Evolutionary conservation across 495 filamentous ascomycete species (phyloP), one percentile per base, ranked within the genome.

Genomic region (Hamigera avellanea): DNA sequence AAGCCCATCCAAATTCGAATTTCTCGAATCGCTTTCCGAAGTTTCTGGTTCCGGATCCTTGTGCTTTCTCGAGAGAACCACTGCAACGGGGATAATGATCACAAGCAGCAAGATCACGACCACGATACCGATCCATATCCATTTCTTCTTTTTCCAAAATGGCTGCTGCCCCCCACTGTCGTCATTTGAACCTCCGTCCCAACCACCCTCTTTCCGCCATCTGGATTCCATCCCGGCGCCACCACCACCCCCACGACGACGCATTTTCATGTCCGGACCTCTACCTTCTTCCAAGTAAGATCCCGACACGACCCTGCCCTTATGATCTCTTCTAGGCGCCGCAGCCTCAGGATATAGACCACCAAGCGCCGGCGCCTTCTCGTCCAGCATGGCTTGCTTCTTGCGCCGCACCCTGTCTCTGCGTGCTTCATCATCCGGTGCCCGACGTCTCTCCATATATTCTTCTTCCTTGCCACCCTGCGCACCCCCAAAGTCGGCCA

Each of bases 41-140:
- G 54, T 43, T 15, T 43, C 43, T 29, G 47, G 50, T 3, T 43
- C 42, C 2, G 13, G 36, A 16, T 19, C 32, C 17, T 39, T 54
- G 14, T 78, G 73, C 42, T 85, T 83, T 43, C 83, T 79, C 18
- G 75, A 78, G 23, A 81, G 69, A 9, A 82, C 67, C 3, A 89
- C 69, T 0, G 77, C 87, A 31, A 86, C 76, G 1, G 72, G 73
- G 31, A 93, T 81, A 35, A 86, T 69, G 31, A 94, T 79, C 14
- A 75, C 69, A 12, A 86, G 62, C 6, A 88, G 42, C 13, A 87
- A 28, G 2, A 85, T 48, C 2, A 79, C 42, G 3, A 68, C 58
- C 2, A 45, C 52, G 13, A 67, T 23, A 23, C 45, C 45, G 38
- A 72, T 53, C 40, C 48, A 42, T 12, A 72, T 56, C 17, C 50